phyloP scores from a whole-genome alignment of 164 flowering plant species.

The Taxillus chinensis region DNA sequence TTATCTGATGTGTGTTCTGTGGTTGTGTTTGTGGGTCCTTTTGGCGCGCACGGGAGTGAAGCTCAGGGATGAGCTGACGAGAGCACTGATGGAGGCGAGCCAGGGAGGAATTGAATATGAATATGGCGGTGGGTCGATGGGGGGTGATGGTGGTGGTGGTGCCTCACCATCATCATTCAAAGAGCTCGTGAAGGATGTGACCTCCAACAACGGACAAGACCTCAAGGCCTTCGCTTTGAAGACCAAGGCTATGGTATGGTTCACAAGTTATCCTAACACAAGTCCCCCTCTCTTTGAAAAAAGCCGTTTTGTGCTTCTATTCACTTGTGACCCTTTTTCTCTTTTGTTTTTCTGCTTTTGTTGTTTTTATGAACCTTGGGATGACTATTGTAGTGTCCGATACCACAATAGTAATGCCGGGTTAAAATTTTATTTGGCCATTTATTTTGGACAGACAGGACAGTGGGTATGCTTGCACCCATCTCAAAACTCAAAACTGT shows the following conservation, averaged over 20 bases:
- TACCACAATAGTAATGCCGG: too few species aligned
- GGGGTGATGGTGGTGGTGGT: conserved; percentile 8
- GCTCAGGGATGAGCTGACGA: conserved; percentile 46
- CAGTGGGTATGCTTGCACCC: too few species aligned
- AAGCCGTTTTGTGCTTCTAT: too few species aligned
- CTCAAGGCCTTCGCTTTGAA: conserved; percentile 47
- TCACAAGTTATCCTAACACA: too few species aligned
- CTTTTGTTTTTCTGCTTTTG: too few species aligned
- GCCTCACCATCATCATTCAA: conserved; percentile 33
- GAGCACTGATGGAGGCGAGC: conserved; percentile 38
- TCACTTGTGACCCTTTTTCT: too few species aligned
- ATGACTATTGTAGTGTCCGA: too few species aligned
- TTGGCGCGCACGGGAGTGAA: conserved; percentile 19
- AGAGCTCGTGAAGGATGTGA: conserved; percentile 47
- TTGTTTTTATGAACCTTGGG: too few species aligned
- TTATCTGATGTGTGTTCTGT: neutral
- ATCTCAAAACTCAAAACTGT: too few species aligned
- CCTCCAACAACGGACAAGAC: conserved; percentile 31
- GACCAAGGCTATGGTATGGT: conserved; percentile 52
- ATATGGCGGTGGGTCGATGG: conserved; percentile 6
- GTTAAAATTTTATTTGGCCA: too few species aligned
- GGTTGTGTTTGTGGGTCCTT: neutral
- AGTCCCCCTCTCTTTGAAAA: too few species aligned
- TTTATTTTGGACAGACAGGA: too few species aligned
- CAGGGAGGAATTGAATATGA: conserved; percentile 2